A percentile compares a stretch with the other conserved stretches of the same genome.
These are phyloP conservation scores for Schizothecium vesticola DNA, from an alignment of 495 filamentous ascomycete genomes.

Conservation along the genomic window DNA sequence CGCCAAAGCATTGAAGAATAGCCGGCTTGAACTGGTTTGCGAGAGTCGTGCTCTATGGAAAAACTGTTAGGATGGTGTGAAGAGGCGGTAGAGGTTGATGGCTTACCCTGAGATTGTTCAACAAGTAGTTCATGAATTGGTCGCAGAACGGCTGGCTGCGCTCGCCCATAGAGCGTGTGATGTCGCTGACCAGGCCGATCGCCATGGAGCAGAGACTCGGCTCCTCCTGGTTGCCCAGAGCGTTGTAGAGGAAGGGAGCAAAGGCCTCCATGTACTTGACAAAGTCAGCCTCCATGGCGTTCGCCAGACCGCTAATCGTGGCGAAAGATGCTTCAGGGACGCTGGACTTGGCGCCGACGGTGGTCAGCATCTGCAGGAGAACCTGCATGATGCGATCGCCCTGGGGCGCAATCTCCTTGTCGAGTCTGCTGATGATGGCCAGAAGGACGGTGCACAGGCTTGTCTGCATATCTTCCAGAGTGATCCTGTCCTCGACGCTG, in stretches of 20 bases:
- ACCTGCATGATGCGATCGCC: conserved; percentile 90
- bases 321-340: conserved; percentile 93
- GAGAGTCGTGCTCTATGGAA: conserved; percentile 55
- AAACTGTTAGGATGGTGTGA: conserved; percentile 26
- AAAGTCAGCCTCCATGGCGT: conserved; percentile 86
- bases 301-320: conserved; percentile 77
- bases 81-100: background rate
- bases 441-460: conserved; percentile 86
- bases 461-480: conserved; percentile 94
- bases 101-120: conserved; percentile 81
- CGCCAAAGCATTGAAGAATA: conserved; percentile 95
- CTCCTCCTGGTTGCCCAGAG: conserved; percentile 91
- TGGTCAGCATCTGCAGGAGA: conserved; percentile 71
- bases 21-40: conserved; percentile 97
- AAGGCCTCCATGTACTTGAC: conserved; percentile 96
- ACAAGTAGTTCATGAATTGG: conserved; percentile 91
- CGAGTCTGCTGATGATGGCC: conserved; percentile 85
- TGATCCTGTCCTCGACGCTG: conserved; percentile 90
- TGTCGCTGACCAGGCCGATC: conserved; percentile 93
- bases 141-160: conserved; percentile 92
- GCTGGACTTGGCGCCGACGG: conserved; percentile 78
- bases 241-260: conserved; percentile 82
- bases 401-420: conserved; percentile 84
- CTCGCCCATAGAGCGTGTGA: conserved; percentile 83
- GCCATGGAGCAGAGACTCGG: conserved; percentile 91